Base-by-base conservation (phyloP, 2,329 filamentous ascomycete genomes). In the Furcasterigmium furcatum region DNA sequence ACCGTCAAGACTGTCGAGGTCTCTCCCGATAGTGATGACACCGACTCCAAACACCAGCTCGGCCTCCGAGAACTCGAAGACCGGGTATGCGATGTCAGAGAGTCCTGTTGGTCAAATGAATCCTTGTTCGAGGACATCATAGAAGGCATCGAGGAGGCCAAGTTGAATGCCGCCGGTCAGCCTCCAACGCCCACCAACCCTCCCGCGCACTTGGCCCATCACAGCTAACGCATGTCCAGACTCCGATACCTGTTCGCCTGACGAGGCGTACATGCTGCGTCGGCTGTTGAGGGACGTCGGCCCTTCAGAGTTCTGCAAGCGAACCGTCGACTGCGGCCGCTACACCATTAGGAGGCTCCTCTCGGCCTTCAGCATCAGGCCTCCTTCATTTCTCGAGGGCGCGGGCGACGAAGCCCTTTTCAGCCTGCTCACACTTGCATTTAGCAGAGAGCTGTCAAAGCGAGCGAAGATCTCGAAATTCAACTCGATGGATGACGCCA, bases 401-500 rank as follows among this genome's bases (percentile, higher is more conserved):
- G 70, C 74, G 29, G 71, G 77, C n/a, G 90, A 95, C 60, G 81
- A 88, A 44, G 77, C 80, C 25, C 94, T 89, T 64, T 87, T 87
- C 63, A 75, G 78, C 48, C 72, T 96, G 43, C 74, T 97, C 21
- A 85, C 84, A 38, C 74, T 90, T 25, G 89, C 85, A 44, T 85
- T 96, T 54, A 83, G 81, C 48, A 82, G 91, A 42, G 91, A 96
- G 66, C 77, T 95, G 54, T 81, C 80, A 45, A 94, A 89, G 67
- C 84, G 92, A 41, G 81, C 83, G 52, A 95, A 96, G 64, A 74
- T 97, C 42, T 63, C 74, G 19, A 74, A 85, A 50, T 91, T 89
- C 76, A 96, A 96, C 70, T 84, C 85, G 1, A 76, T 97, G 43
- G 87, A 95, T 52, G 91, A 99, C 67, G 94, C 89, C 5, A 91